A percentile compares a stretch with the other conserved stretches of the same genome.
phyloP scores from a whole-genome alignment of 768 basidiomycete species.

The Hericium erinaceus region DNA sequence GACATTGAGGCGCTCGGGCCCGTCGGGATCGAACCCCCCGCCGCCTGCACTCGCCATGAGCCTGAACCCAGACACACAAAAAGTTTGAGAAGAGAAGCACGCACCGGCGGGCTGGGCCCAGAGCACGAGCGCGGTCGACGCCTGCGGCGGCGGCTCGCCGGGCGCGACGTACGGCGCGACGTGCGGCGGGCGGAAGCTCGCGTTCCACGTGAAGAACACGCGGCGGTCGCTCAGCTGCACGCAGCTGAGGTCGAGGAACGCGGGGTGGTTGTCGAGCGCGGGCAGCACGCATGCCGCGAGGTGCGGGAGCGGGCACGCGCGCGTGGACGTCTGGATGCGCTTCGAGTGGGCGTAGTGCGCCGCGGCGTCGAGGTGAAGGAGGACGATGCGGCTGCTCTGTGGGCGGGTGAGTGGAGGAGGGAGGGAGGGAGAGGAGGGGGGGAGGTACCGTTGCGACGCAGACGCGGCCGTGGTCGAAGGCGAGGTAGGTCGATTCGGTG shows the following conservation, averaged over 20 bases:
- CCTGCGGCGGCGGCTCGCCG: background rate
- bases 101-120: background rate
- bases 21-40: too few relatives aligned
- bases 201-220: constrained; percentile 13
- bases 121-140: background rate
- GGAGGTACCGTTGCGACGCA: constrained; percentile 7
- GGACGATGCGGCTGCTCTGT: constrained; percentile 3
- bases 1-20: background rate
- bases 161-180: constrained; percentile 1
- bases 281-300: background rate
- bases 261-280: background rate
- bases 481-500: constrained; percentile 3
- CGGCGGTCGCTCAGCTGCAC: constrained; percentile 13
- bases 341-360: background rate
- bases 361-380: constrained; percentile 2
- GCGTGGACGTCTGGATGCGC: too few relatives aligned
- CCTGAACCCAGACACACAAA: too few relatives aligned
- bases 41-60: too few relatives aligned
- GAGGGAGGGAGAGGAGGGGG: background rate
- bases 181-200: background rate
- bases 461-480: constrained; percentile 11
- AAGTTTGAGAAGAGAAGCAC: background rate
- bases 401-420: background rate
- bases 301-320: background rate
- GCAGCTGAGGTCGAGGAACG: constrained; percentile 1